A percentile compares a stretch with the other conserved stretches of the same genome.
Conservation (phyloP, 306 rosid species). For the Begonia masoniana region DNA sequence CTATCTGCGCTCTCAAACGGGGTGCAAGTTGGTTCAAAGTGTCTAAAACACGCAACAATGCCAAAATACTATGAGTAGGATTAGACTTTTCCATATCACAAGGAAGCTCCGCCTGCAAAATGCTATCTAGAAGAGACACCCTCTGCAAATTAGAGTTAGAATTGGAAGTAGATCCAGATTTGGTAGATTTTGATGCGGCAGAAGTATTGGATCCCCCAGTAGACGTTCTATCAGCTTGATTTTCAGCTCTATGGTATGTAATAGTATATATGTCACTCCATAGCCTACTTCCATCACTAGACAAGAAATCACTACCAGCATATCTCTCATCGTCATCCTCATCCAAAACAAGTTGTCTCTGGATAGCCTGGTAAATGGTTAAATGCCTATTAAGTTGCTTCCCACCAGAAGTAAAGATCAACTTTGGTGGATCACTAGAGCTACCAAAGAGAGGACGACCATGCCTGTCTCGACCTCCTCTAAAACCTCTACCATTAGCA, state of each 20-base stretch:
- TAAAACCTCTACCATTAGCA: slow-evolving; percentile 64
- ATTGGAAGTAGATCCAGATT: slow-evolving; percentile 44
- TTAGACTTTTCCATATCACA: slow-evolving; percentile 88
- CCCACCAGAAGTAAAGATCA: slow-evolving; percentile 81
- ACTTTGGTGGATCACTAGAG: slow-evolving; percentile 58
- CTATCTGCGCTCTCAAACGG: slow-evolving; percentile 64
- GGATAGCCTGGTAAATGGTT: slow-evolving; percentile 96
- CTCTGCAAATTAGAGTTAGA: slow-evolving; percentile 50
- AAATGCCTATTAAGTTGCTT: slow-evolving; percentile 86
- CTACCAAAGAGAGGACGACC: slow-evolving; percentile 68
- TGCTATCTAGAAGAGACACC: slow-evolving; percentile 74
- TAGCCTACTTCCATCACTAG: slow-evolving; percentile 91
- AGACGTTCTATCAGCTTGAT: slow-evolving; percentile 44
- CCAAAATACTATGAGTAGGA: slow-evolving; percentile 78
- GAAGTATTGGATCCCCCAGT: slow-evolving; percentile 56
- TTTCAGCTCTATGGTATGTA: slow-evolving; percentile 79
- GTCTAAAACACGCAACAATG: slow-evolving; percentile 78
- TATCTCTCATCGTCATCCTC: slow-evolving; percentile 94
- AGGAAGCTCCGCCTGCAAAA: slow-evolving; percentile 90
- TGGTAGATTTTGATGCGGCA: slow-evolving; percentile 42
- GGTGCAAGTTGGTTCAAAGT: slow-evolving; percentile 94
- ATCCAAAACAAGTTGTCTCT: slow-evolving; percentile 80
- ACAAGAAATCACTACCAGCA: slow-evolving; percentile 55
- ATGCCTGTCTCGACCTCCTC: slow-evolving; percentile 85
- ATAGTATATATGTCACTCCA: slow-evolving; percentile 94